Base-by-base conservation (phyloP, 2,329 filamentous ascomycete genomes). In the Tolypocladium ophioglossoides region DNA sequence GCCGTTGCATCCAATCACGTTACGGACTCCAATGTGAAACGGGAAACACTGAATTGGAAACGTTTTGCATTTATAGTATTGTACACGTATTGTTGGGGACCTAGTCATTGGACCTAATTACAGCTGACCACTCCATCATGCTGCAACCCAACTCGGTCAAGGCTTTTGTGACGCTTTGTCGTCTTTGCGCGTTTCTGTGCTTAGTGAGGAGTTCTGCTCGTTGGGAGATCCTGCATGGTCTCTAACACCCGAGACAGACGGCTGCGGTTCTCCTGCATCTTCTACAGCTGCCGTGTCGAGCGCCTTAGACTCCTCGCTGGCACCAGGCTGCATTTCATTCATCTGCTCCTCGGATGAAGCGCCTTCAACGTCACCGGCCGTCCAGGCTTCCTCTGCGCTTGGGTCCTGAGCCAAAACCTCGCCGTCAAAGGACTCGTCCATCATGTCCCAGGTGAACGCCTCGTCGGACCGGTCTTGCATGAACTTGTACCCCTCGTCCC, bases 401-500 rank as follows among this genome's bases (percentile, higher is more conserved):
- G 34, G 11, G 32, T 41, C 16, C 14, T 24, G 32, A 5, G 24
- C n/a, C 20, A 20, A 20, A 7, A n/a, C 10, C 39, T 61, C 62
- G 7, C 56, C 56, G 4, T 49, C 46, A 12, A 62, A 56, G 22
- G 57, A 55, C 27, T 62, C 56, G 8, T 63, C 64, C 27, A 63
- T 60, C 48, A 66, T 57, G 52, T 67, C 56, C 54, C 62, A 60
- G 41, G 55, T 63, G 49, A 63, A 62, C 49, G 64, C 59, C 32
- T 68, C 66, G 5, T 58, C 57, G 30, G 62, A 60, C 2, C 59
- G 59, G 32, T 59, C 55, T 57, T 63, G 62, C 56, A 68, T 60
- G 10, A 61, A 56, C 48, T 59, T 57, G 56, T 64, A 55, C n/a
- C 68, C 69, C 20, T 66, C 58, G n/a, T 63, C 54, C 70, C 70